Evolutionary conservation across 805 yeast genomes (phyloP), one percentile per base, ranked within the genome.

Genomic region (Starmerella vitae): DNA sequence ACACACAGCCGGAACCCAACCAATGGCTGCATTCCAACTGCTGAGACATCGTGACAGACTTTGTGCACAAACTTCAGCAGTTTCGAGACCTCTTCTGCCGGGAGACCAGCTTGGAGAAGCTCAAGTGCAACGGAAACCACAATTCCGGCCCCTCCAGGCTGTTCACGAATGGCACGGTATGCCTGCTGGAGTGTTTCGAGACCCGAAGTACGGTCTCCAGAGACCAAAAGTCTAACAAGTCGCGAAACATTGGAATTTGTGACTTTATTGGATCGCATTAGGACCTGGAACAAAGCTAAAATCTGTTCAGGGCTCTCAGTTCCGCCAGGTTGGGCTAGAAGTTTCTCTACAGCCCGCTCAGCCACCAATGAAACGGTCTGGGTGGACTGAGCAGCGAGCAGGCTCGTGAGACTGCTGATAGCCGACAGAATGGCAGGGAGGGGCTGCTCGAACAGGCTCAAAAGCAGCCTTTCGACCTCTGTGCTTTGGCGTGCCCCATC

Each of bases 1-100:
- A 83, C 62, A 54, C 79, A 79, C 47, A 49, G 52, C 20, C 68
- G 48, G 31, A 62, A 50, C 9, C 66, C 60, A 24, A 54, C 46
- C 27, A 65, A 68, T 9, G 52, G 51, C 14, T 36, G 30, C 18
- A 40, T 33, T 9, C 52, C 53, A 33, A 42, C 46, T 12, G 45
- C 41, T 3, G 51, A 47, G 27, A 88, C 59, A 47, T 83, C 94
- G 48, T 74, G 77, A 25, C 79, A 70, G 7, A 78, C 65, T 21
- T 77, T 67, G 9, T 88, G 76, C 8, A 80, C 60, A 49, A 76
- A 81, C 50, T 82, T 83, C 65, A 86, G 80, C n/a, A 76, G 63
- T 32, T 26, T 17, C 8, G 33, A 28, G 2, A 40, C 37, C 12
- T 31, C 38, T 5, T 37, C 15, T 15, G 34, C 34, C 2, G 33